These are phyloP conservation scores for Hericium alpestre DNA, from an alignment of 768 basidiomycete genomes.

Conservation along the genomic window DNA sequence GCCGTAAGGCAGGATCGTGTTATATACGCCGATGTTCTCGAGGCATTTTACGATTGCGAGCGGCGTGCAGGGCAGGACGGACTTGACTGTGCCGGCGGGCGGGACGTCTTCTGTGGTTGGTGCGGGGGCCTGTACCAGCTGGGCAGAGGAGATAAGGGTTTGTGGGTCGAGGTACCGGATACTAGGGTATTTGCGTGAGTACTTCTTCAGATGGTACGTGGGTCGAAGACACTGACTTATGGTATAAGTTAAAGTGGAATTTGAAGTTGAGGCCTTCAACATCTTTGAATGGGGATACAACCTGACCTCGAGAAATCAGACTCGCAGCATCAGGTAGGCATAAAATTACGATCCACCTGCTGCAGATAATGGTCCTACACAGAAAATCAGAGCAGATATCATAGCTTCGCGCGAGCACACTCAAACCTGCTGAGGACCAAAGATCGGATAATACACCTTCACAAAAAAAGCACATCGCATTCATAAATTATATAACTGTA, in stretches of 20 bases:
- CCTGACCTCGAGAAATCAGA: slow-evolving; percentile 10
- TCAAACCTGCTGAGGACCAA: slow-evolving; percentile 76
- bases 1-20: slow-evolving; percentile 83
- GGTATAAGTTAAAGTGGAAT: slow-evolving; percentile 89
- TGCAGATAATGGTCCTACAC: slow-evolving; percentile 90
- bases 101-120: slow-evolving; percentile 44
- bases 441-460: slow-evolving; percentile 94
- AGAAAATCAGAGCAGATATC: not conserved
- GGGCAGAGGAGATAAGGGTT: slow-evolving; percentile 44
- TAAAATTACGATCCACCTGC: slow-evolving; percentile 30
- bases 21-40: slow-evolving; percentile 88
- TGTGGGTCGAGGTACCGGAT: slow-evolving; percentile 85
- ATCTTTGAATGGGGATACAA: slow-evolving; percentile 93
- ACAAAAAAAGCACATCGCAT: not conserved
- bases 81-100: slow-evolving; percentile 84
- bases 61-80: slow-evolving; percentile 94
- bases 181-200: slow-evolving; percentile 30
- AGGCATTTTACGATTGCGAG: slow-evolving; percentile 93
- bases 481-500: not conserved
- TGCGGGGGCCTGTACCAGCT: slow-evolving; percentile 20
- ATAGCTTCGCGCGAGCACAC: slow-evolving; percentile 1
- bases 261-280: slow-evolving; percentile 96
- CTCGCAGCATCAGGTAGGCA: not conserved
- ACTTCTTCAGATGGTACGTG: not conserved
- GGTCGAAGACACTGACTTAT: slow-evolving; percentile 52